Evolutionary conservation across 1,284 basidiomycete genomes (phyloP), one percentile per base, ranked within the genome.

Genomic region (Cutaneotrichosporon dermatis): DNA sequence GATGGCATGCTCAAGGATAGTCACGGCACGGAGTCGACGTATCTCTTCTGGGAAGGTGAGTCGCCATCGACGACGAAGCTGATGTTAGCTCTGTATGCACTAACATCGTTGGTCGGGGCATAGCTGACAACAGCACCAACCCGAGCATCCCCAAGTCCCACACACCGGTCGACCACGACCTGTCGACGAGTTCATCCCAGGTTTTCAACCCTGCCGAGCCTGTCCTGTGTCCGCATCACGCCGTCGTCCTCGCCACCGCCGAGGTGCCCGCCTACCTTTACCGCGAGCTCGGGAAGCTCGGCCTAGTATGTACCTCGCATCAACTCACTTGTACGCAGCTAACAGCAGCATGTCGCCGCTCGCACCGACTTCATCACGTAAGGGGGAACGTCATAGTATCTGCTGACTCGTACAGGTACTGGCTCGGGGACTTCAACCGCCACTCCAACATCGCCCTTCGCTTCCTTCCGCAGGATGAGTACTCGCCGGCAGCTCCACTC

Each of bases 381-480:
- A 3, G 42, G 11, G 2, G 16, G 3, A 46, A 15, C 16, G 11
- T 39, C 6, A 6, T 4, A 10, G 16, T 9, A 46, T 11, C 6
- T 3, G 45, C 15, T 46, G 16, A 46, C 45, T 10, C 8, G 16
- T n/a, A n/a, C n/a, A 46, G 78, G 9, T 82, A 80, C 63, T 83
- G 81, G 81, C 76, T 82, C 6, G 80, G 33, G 58, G 76, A 9
- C 33, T 5, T 48, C 46, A 48, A 48, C 41, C 79, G 76, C 58
- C 77, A 82, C 67, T 65, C 70, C 15, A 65, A 79, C 54, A 65
- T 83, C 54, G 80, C 80, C 1, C 68, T 83, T 7, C 78, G 81
- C 5, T 83, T 83, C 69, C 52, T 83, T 3, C 74, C 80, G 1
- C 82, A 82, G 59, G 62, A 59, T 0, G 71, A 73, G 16, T 83